Evolutionary conservation across 352 stramenopile species (phyloP), one percentile per base, ranked within the genome.

Genomic region (Pythium sp.): DNA sequence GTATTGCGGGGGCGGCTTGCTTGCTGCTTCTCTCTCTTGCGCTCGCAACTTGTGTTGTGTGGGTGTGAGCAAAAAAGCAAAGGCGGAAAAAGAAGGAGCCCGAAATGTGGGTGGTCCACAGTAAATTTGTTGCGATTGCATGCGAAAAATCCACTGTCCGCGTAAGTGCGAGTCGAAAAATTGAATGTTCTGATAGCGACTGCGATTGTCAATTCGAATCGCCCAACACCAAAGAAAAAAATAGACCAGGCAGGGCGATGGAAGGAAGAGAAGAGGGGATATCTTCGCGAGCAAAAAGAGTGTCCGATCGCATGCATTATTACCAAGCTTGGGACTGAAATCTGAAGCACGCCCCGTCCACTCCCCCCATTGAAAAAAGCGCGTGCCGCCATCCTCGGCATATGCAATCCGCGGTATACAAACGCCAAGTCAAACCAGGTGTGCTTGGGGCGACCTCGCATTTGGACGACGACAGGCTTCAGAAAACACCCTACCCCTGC

Each of bases 331-430:
- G 30, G 30, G 30, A 32, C 3, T 32, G 30, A 32, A 32, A 32
- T 32, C 30, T 32, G 30, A 32, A 32, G 56, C 32, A 47, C 22
- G 56, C 8, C 56, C 56, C 32, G 56, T 61, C 56, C 56, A 61
- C 32, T 46, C 56, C 56, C 56, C 20, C 2, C 56, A 47, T 11
- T 24, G 56, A 61, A 61, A 61, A 61, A 61, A 61, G 56, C 56
- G 8, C 0, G 12, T 20, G 38, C 38, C 5, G 38, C 15, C 41
- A 22, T 49, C 41, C 15, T 49, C 41, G 11, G 41, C 41, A 49
- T 49, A 49, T 49, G 41, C 41, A 49, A 49, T n/a, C 41, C 41
- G 49, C 6, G 11, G 28, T 32, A 61, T 61, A 61, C 56, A 61
- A 61, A 47, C 9, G 2, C 20, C 56, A 47, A 61, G 56, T 47